Percentiles rank a stretch among this genome's conserved stretches.
Conservation (phyloP, 2,329 filamentous ascomycete species). For the Clathrospora elynae region DNA sequence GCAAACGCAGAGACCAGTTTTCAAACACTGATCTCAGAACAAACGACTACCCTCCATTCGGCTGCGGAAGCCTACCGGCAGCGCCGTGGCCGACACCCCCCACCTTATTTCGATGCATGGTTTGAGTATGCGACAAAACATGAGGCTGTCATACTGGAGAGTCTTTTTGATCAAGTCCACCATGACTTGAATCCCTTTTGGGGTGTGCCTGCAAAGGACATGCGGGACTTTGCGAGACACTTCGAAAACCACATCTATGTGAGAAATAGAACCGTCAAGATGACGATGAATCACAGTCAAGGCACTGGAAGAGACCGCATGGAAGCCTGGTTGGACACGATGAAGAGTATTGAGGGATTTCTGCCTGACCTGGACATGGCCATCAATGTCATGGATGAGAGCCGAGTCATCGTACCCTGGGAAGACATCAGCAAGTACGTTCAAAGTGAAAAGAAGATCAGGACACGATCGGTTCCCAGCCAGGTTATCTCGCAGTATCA, state of each 20-base stretch:
- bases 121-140: constrained; percentile 51
- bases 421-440: constrained; percentile 52
- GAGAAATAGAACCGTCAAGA: constrained; percentile 45
- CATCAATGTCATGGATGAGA: constrained; percentile 58
- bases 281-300: constrained; percentile 33
- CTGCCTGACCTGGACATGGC: constrained; percentile 56
- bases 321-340: constrained; percentile 50
- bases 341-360: constrained; percentile 43
- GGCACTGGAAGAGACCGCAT: constrained; percentile 44
- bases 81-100: constrained; percentile 56
- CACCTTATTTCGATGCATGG: constrained; percentile 58
- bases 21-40: constrained; percentile 39
- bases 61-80: constrained; percentile 52
- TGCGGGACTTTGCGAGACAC: constrained; percentile 50
- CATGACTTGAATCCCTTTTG: constrained; percentile 57
- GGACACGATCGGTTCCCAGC: constrained; percentile 30
- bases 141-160: constrained; percentile 54
- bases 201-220: constrained; percentile 50
- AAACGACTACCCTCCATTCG: constrained; percentile 44
- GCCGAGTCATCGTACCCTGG: constrained; percentile 54
- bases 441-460: constrained; percentile 35
- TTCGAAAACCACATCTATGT: constrained; percentile 49
- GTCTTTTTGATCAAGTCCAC: constrained; percentile 59
- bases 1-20: constrained; percentile 41
- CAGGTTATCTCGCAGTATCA: constrained; percentile 28